phyloP scores from a whole-genome alignment of 169 alveolate genomes.

The Cryptosporidium ryanae region DNA sequence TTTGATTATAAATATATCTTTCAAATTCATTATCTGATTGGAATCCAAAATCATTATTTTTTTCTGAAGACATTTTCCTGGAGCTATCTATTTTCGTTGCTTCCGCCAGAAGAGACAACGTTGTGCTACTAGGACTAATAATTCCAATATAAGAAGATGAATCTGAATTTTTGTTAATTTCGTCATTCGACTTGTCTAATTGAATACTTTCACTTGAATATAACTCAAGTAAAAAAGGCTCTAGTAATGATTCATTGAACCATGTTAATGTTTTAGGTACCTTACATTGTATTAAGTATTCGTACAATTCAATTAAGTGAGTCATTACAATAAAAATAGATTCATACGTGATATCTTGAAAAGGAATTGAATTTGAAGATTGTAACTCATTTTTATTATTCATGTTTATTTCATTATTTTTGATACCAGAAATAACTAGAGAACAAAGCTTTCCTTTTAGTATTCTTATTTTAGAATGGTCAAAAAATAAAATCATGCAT shows the following conservation, averaged over 20 bases:
- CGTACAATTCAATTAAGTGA: slow-evolving; percentile 55
- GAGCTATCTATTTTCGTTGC: slow-evolving; percentile 56
- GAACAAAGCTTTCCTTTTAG: slow-evolving; percentile 61
- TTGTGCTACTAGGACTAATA: slow-evolving; percentile 45
- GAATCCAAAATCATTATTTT: not conserved
- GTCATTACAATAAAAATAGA: slow-evolving; percentile 70
- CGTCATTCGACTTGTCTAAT: not conserved
- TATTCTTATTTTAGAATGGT: slow-evolving; percentile 11
- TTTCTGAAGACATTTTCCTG: not conserved
- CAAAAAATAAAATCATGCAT: slow-evolving; percentile 32
- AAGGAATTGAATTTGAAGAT: slow-evolving; percentile 1
- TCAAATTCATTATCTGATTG: slow-evolving; percentile 24
- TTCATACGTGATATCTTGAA: slow-evolving; percentile 62
- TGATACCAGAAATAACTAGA: slow-evolving; percentile 45
- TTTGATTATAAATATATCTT: slow-evolving; percentile 28
- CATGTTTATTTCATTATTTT: not conserved
- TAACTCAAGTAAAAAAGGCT: slow-evolving; percentile 39
- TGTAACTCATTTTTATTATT: not conserved
- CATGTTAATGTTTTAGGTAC: slow-evolving; percentile 55
- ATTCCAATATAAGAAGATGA: not conserved
- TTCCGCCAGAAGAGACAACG: slow-evolving; percentile 66
- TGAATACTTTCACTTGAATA: not conserved
- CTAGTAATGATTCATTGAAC: slow-evolving; percentile 63
- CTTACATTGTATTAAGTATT: slow-evolving; percentile 33
- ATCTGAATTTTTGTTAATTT: not conserved